Conservation (phyloP, 2,329 filamentous ascomycete genomes). For the Aspergillus bombycis region DNA sequence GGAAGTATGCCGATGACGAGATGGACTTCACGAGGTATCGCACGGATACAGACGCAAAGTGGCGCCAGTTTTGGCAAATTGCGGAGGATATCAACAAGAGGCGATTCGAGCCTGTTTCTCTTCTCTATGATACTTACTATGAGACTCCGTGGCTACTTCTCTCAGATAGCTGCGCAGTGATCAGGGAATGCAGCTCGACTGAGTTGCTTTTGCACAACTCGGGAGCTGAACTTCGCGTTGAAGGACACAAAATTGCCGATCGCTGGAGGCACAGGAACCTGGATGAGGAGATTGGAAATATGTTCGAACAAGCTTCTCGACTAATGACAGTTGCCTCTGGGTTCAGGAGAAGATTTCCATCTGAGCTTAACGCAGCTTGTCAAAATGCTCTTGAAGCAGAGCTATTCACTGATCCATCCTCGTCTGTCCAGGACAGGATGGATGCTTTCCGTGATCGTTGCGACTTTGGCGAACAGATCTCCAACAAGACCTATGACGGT, state of each 20-base stretch:
- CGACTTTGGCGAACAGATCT: conserved; percentile 76
- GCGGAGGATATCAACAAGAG: conserved; percentile 84
- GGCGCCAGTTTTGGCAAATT: conserved; percentile 86
- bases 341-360: conserved; percentile 72
- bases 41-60: conserved; percentile 75
- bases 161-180: conserved; percentile 76
- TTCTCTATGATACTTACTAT: conserved; percentile 71
- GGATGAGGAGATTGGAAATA: conserved; percentile 53
- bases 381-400: conserved; percentile 70
- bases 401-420: conserved; percentile 72
- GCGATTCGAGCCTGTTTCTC: conserved; percentile 76
- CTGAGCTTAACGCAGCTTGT: conserved; percentile 69
- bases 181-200: conserved; percentile 76
- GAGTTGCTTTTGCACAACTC: conserved; percentile 77
- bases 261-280: conserved; percentile 50
- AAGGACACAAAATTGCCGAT: conserved; percentile 43
- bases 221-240: conserved; percentile 39
- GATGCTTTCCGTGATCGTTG: conserved; percentile 77
- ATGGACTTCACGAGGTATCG: conserved; percentile 78
- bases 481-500: conserved; percentile 76
- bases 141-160: conserved; percentile 83
- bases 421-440: conserved; percentile 73
- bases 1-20: conserved; percentile 62
- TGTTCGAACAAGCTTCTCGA: conserved; percentile 59
- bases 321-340: conserved; percentile 70